Evolutionary conservation across 352 stramenopile species (phyloP).

Genomic region (Phytopythium chamaehyphon): DNA sequence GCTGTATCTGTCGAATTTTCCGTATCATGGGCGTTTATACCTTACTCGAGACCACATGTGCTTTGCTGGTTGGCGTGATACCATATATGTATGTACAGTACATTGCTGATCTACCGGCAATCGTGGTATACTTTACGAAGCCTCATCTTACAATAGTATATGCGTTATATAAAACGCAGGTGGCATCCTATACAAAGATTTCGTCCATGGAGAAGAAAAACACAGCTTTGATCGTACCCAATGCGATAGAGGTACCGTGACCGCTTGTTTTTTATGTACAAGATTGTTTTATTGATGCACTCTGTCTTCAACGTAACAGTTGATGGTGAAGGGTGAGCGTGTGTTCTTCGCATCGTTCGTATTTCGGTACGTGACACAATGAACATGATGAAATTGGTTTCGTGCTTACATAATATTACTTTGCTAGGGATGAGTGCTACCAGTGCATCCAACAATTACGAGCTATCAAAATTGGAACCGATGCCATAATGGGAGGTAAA

Average conservation of each 20-base stretch:
- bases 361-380: conserved; percentile 45
- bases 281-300: neutral
- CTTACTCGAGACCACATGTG: conserved; percentile 70
- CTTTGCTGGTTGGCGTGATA: conserved; percentile 81
- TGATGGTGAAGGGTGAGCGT: conserved; percentile 62
- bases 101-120: too few relatives aligned
- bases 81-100: conserved; percentile 54
- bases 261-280: neutral
- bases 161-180: too few relatives aligned
- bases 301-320: conserved; percentile 15
- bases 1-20: conserved; percentile 77
- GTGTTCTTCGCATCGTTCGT: conserved; percentile 84
- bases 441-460: conserved; percentile 74
- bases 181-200: conserved; percentile 74
- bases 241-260: conserved; percentile 70
- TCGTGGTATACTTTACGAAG: too few relatives aligned
- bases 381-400: neutral
- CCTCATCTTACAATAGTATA: too few relatives aligned
- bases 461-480: conserved; percentile 71
- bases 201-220: conserved; percentile 80
- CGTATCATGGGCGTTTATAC: conserved; percentile 76
- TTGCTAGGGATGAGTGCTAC: conserved; percentile 73
- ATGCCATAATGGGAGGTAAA: conserved; percentile 41
- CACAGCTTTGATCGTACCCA: conserved; percentile 79
- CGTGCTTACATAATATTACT: conserved; percentile 6